Conservation (phyloP, 1,284 basidiomycete species). For the Boletus holoroseus region DNA sequence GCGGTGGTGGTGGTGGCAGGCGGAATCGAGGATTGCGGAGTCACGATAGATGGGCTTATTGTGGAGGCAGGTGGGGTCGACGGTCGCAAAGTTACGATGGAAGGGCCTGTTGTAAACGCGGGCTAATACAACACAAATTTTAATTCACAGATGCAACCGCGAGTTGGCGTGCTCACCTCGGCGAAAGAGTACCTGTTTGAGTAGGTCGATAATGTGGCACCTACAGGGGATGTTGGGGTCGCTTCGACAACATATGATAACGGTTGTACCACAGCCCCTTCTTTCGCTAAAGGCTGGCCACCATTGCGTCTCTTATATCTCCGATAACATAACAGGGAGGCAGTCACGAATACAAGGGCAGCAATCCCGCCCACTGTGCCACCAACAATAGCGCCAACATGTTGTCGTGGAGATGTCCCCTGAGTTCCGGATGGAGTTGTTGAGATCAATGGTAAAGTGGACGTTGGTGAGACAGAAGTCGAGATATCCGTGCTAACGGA, state of each 20-base stretch:
- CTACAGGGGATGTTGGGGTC: too few species aligned
- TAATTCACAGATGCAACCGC: neutral
- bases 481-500: conserved; percentile 5
- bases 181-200: fast-evolving
- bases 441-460: neutral
- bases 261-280: neutral
- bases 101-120: too few species aligned
- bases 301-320: neutral
- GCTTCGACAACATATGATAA: neutral
- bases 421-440: neutral
- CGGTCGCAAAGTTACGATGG: too few species aligned
- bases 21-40: neutral
- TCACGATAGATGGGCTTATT: fast-evolving
- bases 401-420: neutral
- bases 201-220: neutral
- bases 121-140: neutral
- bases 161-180: neutral
- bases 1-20: neutral
- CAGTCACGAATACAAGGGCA: neutral
- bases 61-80: too few species aligned
- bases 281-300: too few species aligned
- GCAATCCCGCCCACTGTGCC: conserved; percentile 6
- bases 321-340: conserved; percentile 1
- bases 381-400: conserved; percentile 7
- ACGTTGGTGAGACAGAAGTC: neutral